Evolutionary conservation across 2,329 filamentous ascomycete species (phyloP), one percentile per base, ranked within the genome.

Genomic region (Ophiocordyceps camponoti-saundersi): DNA sequence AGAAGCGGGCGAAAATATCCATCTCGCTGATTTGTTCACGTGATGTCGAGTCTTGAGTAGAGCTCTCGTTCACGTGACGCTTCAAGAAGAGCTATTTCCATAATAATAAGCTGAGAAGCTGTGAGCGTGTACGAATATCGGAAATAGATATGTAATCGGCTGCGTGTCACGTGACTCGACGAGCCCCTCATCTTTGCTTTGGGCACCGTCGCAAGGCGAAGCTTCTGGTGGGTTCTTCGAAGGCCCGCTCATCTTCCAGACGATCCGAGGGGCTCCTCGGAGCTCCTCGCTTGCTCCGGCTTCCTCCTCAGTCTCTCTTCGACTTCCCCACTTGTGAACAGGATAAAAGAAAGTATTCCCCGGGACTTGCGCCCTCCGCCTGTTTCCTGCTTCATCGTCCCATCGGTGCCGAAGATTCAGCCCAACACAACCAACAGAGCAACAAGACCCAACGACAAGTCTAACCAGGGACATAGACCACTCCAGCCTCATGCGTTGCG

Each of bases 161-260:
- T n/a, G n/a, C n/a, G n/a, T n/a, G n/a, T 40, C 36, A 12, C 36
- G 18, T 20, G 36, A 20, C n/a, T n/a, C n/a, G n/a, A n/a, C n/a
- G n/a, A n/a, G n/a, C 55, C 55, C 55, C 48, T 8, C 10, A 6
- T 46, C 44, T 50, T 43, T 34, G 46, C 43, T 51, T 44, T 50
- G 44, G 51, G 61, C 63, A 61, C 63, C 61, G 59, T 64, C 60
- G 60, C 53, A 53, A 56, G 56, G 21, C 53, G 54, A 56, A 56
- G 40, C 40, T 42, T 45, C 49, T 30, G 54, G 60, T 53, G 43
- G 53, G 52, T 53, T 55, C 51, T 62, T 59, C 60, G 53, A 21
- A 42, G 40, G 54, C 58, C 51, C 55, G 56, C 18, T 18, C 10
- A n/a, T n/a, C 45, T 61, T 60, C 59, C 52, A 53, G 49, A 53